Evolutionary conservation across 1,139 yeast genomes (phyloP).

Genomic region (Debaryomyces udenii): DNA sequence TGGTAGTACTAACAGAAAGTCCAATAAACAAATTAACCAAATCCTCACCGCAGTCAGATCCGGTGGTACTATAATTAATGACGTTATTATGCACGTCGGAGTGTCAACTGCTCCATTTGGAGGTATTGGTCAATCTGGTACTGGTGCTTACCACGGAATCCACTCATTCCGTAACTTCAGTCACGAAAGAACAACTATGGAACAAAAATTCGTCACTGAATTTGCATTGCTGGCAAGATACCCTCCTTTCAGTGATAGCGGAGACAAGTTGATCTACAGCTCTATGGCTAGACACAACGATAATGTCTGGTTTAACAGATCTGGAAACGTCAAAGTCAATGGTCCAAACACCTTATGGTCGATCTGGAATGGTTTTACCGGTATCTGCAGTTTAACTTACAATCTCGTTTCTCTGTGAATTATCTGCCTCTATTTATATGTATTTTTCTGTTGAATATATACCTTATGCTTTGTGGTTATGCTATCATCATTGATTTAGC

Average conservation of each 20-base stretch:
- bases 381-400: slow-evolving; percentile 28
- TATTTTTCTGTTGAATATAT: slow-evolving; percentile 1
- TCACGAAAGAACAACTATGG: slow-evolving; percentile 71
- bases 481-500: too few species aligned
- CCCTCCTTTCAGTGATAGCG: slow-evolving; percentile 58
- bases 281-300: slow-evolving; percentile 33
- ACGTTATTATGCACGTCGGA: slow-evolving; percentile 72
- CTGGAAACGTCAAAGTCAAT: slow-evolving; percentile 34
- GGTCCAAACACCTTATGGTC: slow-evolving; percentile 43
- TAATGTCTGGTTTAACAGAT: slow-evolving; percentile 40
- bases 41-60: slow-evolving; percentile 64
- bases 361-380: slow-evolving; percentile 36
- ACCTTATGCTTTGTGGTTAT: background rate
- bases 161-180: slow-evolving; percentile 74
- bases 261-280: slow-evolving; percentile 31
- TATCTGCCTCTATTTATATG: background rate
- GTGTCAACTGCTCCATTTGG: slow-evolving; percentile 84
- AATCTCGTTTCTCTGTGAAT: slow-evolving; percentile 8
- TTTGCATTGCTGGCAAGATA: slow-evolving; percentile 60
- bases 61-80: slow-evolving; percentile 76
- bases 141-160: slow-evolving; percentile 79
- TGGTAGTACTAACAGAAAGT: slow-evolving; percentile 32
- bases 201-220: slow-evolving; percentile 73
- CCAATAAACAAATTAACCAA: slow-evolving; percentile 51
- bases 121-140: slow-evolving; percentile 85